Percentiles rank a stretch among this genome's conserved stretches.
Evolutionary conservation across 2,329 filamentous ascomycete species (phyloP).

Genomic region (Albophoma yamanashiensis): DNA sequence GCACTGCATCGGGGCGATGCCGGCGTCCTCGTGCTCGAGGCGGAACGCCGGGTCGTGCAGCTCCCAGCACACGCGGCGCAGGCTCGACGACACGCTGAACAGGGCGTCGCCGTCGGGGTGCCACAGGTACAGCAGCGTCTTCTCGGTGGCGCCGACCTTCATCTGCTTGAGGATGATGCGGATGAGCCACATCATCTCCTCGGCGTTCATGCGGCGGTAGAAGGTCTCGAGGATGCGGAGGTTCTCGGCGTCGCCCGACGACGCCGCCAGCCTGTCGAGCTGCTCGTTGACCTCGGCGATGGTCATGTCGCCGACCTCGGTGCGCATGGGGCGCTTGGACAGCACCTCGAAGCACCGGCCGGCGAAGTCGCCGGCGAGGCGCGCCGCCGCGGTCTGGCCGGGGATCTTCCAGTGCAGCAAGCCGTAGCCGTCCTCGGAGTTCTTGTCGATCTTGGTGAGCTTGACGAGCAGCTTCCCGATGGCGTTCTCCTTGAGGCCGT

Average conservation of each 20-base stretch:
- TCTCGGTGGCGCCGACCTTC: slow-evolving; percentile 70
- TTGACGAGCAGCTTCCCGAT: slow-evolving; percentile 88
- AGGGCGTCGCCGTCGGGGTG: slow-evolving; percentile 66
- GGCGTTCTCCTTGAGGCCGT: slow-evolving; percentile 84
- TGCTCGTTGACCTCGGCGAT: slow-evolving; percentile 84
- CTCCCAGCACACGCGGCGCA: slow-evolving; percentile 92
- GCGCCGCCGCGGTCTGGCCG: slow-evolving; percentile 49
- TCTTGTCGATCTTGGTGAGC: slow-evolving; percentile 81
- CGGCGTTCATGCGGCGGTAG: slow-evolving; percentile 83
- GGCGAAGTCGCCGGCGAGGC: slow-evolving; percentile 82
- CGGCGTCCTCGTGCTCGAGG: slow-evolving; percentile 63
- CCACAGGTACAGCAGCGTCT: slow-evolving; percentile 76
- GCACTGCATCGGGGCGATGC: slow-evolving; percentile 79
- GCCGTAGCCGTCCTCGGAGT: slow-evolving; percentile 78
- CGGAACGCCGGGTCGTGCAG: slow-evolving; percentile 62
- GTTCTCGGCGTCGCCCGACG: slow-evolving; percentile 74
- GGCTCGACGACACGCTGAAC: slow-evolving; percentile 84
- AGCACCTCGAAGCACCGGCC: slow-evolving; percentile 81
- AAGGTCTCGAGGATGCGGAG: slow-evolving; percentile 71
- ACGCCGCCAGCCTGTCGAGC: slow-evolving; percentile 66
- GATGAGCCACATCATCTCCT: slow-evolving; percentile 90
- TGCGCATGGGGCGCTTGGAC: slow-evolving; percentile 70
- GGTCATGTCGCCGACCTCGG: slow-evolving; percentile 63
- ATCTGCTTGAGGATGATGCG: slow-evolving; percentile 80
- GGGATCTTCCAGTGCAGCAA: slow-evolving; percentile 90